Evolutionary conservation across 805 yeast genomes (phyloP), one percentile per base, ranked within the genome.

Genomic region (Kazachstania viticola): DNA sequence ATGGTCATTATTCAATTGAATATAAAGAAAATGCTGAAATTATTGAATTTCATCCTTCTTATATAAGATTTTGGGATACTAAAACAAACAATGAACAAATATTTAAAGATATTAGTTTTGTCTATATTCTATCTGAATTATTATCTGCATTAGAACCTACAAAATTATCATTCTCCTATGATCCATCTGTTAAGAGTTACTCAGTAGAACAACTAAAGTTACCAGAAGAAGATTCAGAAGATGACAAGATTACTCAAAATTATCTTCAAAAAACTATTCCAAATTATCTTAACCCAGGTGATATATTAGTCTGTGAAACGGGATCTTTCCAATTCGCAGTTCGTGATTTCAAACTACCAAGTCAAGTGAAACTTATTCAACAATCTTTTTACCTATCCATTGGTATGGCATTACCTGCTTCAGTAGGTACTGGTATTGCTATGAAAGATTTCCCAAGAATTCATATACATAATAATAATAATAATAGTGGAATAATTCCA

Each of bases 321-420:
- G 85, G 95, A 31, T 75, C 94, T 2, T 71, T 81, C 49, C 75
- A 78, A 64, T 84, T 83, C 60, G 87, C 79, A 7, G 49, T 79
- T 27, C 73, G 82, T 19, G 88, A 80, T 46, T 50, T 79, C 21
- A 59, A 61, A 42, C 68, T 87, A 36, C 81, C 85, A 25, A 46
- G 54, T 14, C 65, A 69, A 33, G 60, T 69, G 18, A 61, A 60
- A 31, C 60, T 64, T 32, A 61, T 77, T 24, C 68, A 83, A 3
- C 94, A 83, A 58, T 69, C 75, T 14, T 81, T 78, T 49, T 87
- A 78, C 50, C 71, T 85, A 6, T 82, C 94, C 2, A 87, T 87
- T 45, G 96, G 96, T 5, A 80, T 73, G 61, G 88, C 94, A 0
- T 61, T 87, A 17, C 95, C 95, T 3, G 80, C 87, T 9, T 69